Conservation (phyloP, 129 eudicot genomes). For the Arctium lappa region DNA sequence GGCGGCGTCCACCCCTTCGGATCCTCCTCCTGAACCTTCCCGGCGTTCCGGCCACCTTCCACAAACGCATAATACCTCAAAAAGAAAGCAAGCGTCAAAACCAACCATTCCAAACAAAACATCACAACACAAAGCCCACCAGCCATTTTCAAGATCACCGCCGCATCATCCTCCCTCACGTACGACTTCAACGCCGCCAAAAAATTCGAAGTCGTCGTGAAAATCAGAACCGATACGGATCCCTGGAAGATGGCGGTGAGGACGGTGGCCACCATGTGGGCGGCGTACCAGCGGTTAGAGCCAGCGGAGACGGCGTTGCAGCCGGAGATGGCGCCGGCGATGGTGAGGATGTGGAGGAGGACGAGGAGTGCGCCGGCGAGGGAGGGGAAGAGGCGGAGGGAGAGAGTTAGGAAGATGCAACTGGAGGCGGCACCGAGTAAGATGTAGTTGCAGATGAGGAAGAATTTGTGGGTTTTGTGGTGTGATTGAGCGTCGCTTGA, state of each 20-base stretch:
- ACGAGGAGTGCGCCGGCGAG: constrained; percentile 40
- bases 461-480: constrained; percentile 66
- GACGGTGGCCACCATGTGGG: constrained; percentile 76
- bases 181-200: constrained; percentile 57
- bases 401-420: constrained; percentile 89
- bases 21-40: constrained; percentile 22
- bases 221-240: constrained; percentile 53
- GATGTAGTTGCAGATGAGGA: constrained; percentile 72
- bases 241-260: constrained; percentile 82
- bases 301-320: constrained; percentile 46
- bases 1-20: constrained; percentile 24
- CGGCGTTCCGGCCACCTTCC: constrained; percentile 29
- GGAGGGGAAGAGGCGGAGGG: constrained; percentile 87
- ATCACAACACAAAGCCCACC: constrained; percentile 68
- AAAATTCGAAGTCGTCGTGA: constrained; percentile 51
- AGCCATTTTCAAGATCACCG: constrained; percentile 55
- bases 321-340: constrained; percentile 52
- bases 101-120: constrained; percentile 82
- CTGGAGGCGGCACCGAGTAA: constrained; percentile 84
- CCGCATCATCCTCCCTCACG: constrained; percentile 73
- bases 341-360: constrained; percentile 58
- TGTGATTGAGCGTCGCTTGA: constrained; percentile 33
- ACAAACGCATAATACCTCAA: constrained; percentile 66
- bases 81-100: constrained; percentile 63
- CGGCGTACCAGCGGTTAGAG: constrained; percentile 52